Evolutionary conservation across 176 grass and related monocot species (phyloP), one percentile per base, ranked within the genome.

Genomic region (Areca catechu): DNA sequence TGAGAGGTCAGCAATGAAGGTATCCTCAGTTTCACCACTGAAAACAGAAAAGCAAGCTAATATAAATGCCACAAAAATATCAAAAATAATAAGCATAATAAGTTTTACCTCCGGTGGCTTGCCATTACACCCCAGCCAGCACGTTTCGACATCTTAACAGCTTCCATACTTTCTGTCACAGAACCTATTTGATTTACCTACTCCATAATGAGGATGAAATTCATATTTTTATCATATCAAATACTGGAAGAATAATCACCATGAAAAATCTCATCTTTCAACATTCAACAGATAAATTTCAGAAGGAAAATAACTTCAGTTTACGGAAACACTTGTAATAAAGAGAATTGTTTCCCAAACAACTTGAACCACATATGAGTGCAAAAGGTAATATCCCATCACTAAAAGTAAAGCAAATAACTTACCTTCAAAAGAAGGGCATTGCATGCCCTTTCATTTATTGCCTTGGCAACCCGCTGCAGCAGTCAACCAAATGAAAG

Each of bases 11-110:
- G 93, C 86, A 63, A 97, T 97, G 71, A 97, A 97, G 65, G 93
- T 91, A 58, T 97, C 93, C 78, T 97, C 93, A 2, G 93, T 97
- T 75, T 97, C 93, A 67, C 93, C 93, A 76, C 93, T 91, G 78
- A 43, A 70, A 17, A 30, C 65, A 56, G 21, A 4, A 58, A 22
- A n/a, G 54, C 4, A 57, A 17, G 47, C 22, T 24, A n/a, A 16
- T 20, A 52, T 27, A 49, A 56, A 3, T 54, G 49, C 7, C 25
- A 5, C 50, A 29, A 29, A 54, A 55, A 20, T 9, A 20, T 65
- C 50, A 18, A 54, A 20, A 20, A 5, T 5, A 48, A n/a, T 50
- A 47, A 66, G 0, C 16, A 14, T 57, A 55, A 17, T 4, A 54
- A 28, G 4, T 4, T 10, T 19, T 76, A 97, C 93, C 93, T 97